Evolutionary conservation across 116 monocot species (phyloP), one percentile per base, ranked within the genome.

Genomic region (Phalaenopsis hybrid): DNA sequence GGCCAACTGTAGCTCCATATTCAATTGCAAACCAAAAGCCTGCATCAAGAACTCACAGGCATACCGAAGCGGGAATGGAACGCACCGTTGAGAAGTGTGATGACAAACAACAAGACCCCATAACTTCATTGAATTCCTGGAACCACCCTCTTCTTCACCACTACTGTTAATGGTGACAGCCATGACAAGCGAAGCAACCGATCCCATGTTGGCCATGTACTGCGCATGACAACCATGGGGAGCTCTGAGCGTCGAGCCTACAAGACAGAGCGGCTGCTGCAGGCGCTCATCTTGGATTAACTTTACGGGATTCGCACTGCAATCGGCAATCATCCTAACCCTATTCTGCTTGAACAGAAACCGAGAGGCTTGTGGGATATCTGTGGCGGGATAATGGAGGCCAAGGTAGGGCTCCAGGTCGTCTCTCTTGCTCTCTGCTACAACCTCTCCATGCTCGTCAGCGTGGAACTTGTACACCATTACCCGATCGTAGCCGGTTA

Each of bases 61-160:
- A 52, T 92, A 91, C 63, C 96, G 90, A 16, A 96, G 74, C 8
- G 94, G 94, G 77, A 96, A 96, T 1, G 96, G 92, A 20, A 96
- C 90, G 89, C 86, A 91, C 61, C 94, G 82, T 0, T 92, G 92
- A 18, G 91, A 90, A 41, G 94, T 92, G 82, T 96, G 96, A 86
- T 96, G 96, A 78, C 96, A 96, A 46, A 96, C 94, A 0, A 96
- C 92, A 12, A 96, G 88, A 6, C 96, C 96, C 96, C 96, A 96
- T 23, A 96, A 82, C 81, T 93, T 93, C 90, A 87, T 89, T 15
- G 87, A 69, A 73, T 79, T 84, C 6, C 87, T 80, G 2, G 81
- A 68, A 33, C 76, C 77, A 33, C 76, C 77, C 34, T 87, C 86
- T 50, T 79, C 91, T 1, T 87, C 88, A n/a, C 77, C 75, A 17